Percentiles rank a stretch among this genome's conserved stretches.
Conservation (phyloP, 495 filamentous ascomycete species). For the Hyaloscypha finlandica region DNA sequence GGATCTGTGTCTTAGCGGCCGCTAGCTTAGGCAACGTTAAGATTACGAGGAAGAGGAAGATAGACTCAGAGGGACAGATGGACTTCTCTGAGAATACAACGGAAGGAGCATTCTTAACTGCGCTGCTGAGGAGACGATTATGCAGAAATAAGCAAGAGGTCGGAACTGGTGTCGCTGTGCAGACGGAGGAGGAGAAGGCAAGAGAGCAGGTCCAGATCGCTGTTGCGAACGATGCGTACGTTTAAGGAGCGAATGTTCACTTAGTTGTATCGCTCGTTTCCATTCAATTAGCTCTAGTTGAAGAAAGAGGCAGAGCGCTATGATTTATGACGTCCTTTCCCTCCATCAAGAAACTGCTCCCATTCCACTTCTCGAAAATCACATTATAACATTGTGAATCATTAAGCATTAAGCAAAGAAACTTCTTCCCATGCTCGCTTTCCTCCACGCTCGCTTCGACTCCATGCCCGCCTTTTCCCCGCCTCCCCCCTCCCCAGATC, state of each 20-base stretch:
- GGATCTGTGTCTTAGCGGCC: constrained; percentile 14
- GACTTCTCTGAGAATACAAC: constrained; percentile 13
- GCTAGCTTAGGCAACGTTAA: constrained; percentile 24
- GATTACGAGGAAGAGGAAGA: constrained; percentile 19
- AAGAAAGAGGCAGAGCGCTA: neutral
- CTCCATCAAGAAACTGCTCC: neutral
- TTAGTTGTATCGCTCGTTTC: neutral
- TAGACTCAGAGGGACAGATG: constrained; percentile 6
- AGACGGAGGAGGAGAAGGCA: neutral
- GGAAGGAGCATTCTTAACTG: neutral
- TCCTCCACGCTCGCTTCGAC: no score
- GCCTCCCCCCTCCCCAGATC: neutral
- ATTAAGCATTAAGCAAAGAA: neutral
- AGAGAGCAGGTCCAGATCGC: neutral
- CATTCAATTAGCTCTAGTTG: neutral
- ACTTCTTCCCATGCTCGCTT: neutral
- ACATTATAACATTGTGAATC: neutral
- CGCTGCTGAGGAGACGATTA: neutral
- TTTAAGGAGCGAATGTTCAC: neutral
- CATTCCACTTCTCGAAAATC: neutral
- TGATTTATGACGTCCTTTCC: neutral
- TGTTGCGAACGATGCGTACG: neutral
- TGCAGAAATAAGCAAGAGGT: neutral
- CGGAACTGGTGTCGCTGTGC: neutral
- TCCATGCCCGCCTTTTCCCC: no score